These are phyloP conservation scores for Ailanthus altissimus DNA, from an alignment of 345 rosid genomes.

Conservation along the genomic window DNA sequence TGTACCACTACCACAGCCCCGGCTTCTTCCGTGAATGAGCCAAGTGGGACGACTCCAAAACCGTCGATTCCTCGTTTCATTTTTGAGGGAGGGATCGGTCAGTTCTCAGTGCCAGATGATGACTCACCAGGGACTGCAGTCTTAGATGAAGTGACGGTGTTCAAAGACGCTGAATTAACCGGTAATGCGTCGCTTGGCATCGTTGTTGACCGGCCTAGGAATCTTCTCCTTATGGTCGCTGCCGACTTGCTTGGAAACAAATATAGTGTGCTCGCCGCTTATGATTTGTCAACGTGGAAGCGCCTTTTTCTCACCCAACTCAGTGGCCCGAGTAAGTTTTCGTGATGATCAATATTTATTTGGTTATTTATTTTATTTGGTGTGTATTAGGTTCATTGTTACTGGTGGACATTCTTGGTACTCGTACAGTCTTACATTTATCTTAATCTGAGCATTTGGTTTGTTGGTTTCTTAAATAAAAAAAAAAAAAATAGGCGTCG, in stretches of 20 bases:
- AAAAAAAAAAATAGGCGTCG: too few species aligned
- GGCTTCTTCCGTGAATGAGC: slow-evolving; percentile 85
- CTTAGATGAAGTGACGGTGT: slow-evolving; percentile 57
- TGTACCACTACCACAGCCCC: slow-evolving; percentile 67
- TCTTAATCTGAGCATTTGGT: too few species aligned
- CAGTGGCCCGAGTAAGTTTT: slow-evolving; percentile 54
- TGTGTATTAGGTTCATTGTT: too few species aligned
- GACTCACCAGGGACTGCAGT: slow-evolving; percentile 23
- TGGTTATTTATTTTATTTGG: too few species aligned
- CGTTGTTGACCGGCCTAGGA: slow-evolving; percentile 59
- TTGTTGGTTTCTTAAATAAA: too few species aligned
- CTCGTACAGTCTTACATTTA: too few species aligned
- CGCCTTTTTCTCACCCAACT: slow-evolving; percentile 72
- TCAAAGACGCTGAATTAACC: slow-evolving; percentile 67
- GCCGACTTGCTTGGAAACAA: slow-evolving; percentile 64
- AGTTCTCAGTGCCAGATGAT: slow-evolving; percentile 51
- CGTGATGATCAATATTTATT: background rate
- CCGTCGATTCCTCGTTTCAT: slow-evolving; percentile 80
- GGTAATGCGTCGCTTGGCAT: slow-evolving; percentile 78
- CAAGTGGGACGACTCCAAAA: slow-evolving; percentile 81
- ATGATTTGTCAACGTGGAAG: slow-evolving; percentile 82
- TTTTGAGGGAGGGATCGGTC: slow-evolving; percentile 72
- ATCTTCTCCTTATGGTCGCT: slow-evolving; percentile 68
- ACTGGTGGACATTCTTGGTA: too few species aligned
- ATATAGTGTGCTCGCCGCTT: slow-evolving; percentile 68